Conservation (phyloP, 768 basidiomycete species). For the Psilocybe cyanescens region DNA sequence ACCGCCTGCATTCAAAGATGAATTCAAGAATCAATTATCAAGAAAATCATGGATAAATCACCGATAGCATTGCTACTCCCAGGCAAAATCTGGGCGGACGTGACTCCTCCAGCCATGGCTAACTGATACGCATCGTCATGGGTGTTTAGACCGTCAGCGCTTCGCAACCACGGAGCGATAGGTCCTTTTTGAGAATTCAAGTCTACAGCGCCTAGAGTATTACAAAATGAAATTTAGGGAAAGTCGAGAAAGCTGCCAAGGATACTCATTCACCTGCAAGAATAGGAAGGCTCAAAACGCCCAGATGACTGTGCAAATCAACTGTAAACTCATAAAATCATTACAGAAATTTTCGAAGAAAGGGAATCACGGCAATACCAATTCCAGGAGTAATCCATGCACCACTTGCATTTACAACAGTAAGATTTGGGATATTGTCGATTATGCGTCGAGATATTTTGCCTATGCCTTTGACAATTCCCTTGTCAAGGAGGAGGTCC, state of each 20-base stretch:
- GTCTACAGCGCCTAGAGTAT: conserved; percentile 49
- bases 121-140: conserved; percentile 78
- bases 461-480: conserved; percentile 63
- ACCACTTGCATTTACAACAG: conserved; percentile 61
- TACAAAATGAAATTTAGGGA: neutral
- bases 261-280: conserved; percentile 36
- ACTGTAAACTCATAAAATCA: conserved; percentile 38
- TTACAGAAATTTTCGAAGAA: neutral
- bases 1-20: conserved; percentile 56
- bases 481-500: conserved; percentile 71
- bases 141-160: conserved; percentile 84
- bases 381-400: conserved; percentile 72
- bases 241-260: neutral
- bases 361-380: conserved; percentile 38
- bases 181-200: conserved; percentile 70
- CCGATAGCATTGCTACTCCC: conserved; percentile 80
- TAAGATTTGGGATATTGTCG: conserved; percentile 46
- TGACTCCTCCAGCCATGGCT: conserved; percentile 87
- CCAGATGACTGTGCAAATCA: conserved; percentile 82
- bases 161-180: conserved; percentile 78
- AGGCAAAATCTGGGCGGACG: conserved; percentile 81
- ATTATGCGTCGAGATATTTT: conserved; percentile 45
- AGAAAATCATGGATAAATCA: conserved; percentile 25
- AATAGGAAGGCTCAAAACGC: conserved; percentile 69
- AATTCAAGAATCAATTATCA: neutral